Percentiles rank a stretch among this genome's conserved stretches.
phyloP scores from a whole-genome alignment of 495 filamentous ascomycete genomes.

The Pyrenula aspistea region DNA sequence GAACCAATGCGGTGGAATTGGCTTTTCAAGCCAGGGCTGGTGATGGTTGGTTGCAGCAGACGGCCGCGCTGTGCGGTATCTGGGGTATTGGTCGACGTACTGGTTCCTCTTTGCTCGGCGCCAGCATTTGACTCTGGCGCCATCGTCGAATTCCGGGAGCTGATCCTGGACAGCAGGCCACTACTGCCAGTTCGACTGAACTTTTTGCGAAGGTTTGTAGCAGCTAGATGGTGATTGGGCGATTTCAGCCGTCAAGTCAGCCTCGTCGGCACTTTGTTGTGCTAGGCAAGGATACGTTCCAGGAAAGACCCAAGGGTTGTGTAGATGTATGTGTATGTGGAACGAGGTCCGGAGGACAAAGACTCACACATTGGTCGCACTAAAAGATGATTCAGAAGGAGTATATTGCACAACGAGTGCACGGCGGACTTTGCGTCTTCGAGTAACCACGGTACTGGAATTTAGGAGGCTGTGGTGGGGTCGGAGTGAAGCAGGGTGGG shows the following conservation, averaged over 20 bases:
- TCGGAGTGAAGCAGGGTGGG: neutral
- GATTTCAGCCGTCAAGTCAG: neutral
- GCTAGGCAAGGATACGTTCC: neutral
- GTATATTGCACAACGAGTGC: neutral
- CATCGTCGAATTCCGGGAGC: neutral
- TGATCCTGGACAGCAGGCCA: neutral
- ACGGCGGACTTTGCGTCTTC: neutral
- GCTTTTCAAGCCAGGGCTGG: neutral
- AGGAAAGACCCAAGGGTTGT: neutral
- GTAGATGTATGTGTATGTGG: neutral
- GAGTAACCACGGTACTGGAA: neutral
- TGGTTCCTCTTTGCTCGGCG: neutral
- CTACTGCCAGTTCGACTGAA: neutral
- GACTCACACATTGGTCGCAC: neutral
- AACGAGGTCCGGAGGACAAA: neutral
- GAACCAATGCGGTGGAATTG: neutral
- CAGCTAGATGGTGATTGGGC: neutral
- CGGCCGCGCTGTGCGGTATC: neutral
- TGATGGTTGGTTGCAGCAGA: neutral
- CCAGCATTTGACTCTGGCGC: neutral
- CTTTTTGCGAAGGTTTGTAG: neutral
- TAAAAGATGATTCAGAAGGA: neutral
- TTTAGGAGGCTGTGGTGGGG: neutral
- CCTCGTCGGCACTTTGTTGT: neutral
- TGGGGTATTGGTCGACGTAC: neutral